Evolutionary conservation across 78 protist genomes (phyloP), one percentile per base, ranked within the genome.

Genomic region (Dictyostelium brefeldianum): DNA sequence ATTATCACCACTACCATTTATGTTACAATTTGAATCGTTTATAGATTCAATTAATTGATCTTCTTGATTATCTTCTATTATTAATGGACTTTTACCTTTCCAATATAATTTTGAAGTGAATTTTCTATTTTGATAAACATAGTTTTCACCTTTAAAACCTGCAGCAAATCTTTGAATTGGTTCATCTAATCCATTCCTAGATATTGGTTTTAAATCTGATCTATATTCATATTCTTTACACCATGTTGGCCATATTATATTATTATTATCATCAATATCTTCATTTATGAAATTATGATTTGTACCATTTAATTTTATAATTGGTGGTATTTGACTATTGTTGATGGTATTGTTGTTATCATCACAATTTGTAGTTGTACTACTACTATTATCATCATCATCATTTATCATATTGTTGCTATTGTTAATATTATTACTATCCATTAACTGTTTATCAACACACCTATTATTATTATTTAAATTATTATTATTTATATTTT

Each of bases 231-330:
- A 17, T 0, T 36, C 75, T 36, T 46, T 25, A 9, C 47, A 64
- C 93, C 93, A 87, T 0, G 20, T 36, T 64, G 93, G 93, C 93
- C 93, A 87, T 50, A 77, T 67, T 46, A 87, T 87, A 31, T 27
- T 71, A 6, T 15, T 36, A 27, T 14, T 29, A 57, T 41, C 22
- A 47, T 73, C 80, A 22, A 20, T 15, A 11, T 41, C 18, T 20
- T n/a, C 22, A 7, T 22, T 46, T 25, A 56, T 27, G 80, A 17
- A 27, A 18, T 71, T 41, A 7, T 20, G 43, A 50, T 27, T 27
- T 10, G 56, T 51, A 71, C 71, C 73, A 22, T 56, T 31, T n/a
- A 47, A 29, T 29, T 67, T 67, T 17, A 27, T 31, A 12, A 31
- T 67, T 67, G 22, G 9, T 67, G 43, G 10, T 25, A n/a, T n/a